Conservation (phyloP, 2,329 filamentous ascomycete genomes). For the Alternaria metachromatica region DNA sequence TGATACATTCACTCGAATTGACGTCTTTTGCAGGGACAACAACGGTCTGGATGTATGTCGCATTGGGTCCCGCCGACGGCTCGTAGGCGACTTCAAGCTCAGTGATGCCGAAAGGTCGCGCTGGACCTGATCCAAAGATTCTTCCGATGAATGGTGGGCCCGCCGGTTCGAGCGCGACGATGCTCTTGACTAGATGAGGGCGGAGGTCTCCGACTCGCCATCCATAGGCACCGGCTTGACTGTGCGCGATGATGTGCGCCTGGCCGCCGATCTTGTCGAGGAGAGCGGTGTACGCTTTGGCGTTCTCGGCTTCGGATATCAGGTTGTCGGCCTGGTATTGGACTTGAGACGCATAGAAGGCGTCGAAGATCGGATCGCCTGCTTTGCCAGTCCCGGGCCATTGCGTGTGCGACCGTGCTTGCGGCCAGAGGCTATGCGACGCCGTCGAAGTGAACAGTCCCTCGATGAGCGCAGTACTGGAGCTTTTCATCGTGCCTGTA, state of each 20-base stretch:
- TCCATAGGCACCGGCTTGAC: slow-evolving; percentile 55
- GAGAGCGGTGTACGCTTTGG: slow-evolving; percentile 51
- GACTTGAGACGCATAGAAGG: slow-evolving; percentile 55
- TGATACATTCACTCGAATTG: slow-evolving; percentile 45
- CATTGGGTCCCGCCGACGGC: slow-evolving; percentile 36
- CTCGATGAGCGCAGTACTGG: slow-evolving; percentile 23
- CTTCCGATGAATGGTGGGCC: slow-evolving; percentile 56
- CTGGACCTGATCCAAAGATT: slow-evolving; percentile 16
- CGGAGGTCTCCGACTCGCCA: slow-evolving; percentile 59
- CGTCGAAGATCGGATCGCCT: slow-evolving; percentile 59
- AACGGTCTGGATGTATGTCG: slow-evolving; percentile 27
- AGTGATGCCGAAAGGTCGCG: slow-evolving; percentile 44
- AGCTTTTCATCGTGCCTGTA: slow-evolving; percentile 27
- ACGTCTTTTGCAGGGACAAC: slow-evolving; percentile 30
- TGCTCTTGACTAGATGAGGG: slow-evolving; percentile 56
- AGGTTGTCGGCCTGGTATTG: slow-evolving; percentile 43
- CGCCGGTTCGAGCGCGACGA: slow-evolving; percentile 61
- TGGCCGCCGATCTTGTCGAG: slow-evolving; percentile 54
- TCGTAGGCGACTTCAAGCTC: slow-evolving; percentile 42
- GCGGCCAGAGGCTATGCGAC: slow-evolving; percentile 50
- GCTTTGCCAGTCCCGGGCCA: slow-evolving; percentile 47
- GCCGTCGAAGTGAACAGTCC: slow-evolving; percentile 46
- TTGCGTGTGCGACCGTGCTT: slow-evolving; percentile 54
- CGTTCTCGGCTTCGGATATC: slow-evolving; percentile 42
- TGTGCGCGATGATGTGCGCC: slow-evolving; percentile 59